Evolutionary conservation across 2,329 filamentous ascomycete species (phyloP).

Genomic region (Rhynchosporium agropyri): DNA sequence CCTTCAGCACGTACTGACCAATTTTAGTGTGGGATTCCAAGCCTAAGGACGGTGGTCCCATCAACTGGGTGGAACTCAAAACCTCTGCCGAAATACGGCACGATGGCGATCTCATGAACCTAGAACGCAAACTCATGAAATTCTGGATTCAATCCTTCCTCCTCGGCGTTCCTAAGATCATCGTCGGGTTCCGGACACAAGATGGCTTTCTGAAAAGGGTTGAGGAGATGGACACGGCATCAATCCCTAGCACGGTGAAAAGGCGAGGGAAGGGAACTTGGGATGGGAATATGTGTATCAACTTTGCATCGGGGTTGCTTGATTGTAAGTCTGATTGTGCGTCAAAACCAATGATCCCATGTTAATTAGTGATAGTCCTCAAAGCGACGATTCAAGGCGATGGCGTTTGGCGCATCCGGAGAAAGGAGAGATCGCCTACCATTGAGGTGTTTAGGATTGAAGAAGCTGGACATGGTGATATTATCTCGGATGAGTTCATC

Average conservation of each 20-base stretch:
- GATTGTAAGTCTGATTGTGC: conserved; percentile 61
- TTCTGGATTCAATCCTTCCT: conserved; percentile 98
- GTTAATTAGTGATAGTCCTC: conserved; percentile 54
- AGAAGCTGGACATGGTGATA: conserved; percentile 73
- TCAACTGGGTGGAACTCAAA: conserved; percentile 95
- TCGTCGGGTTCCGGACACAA: conserved; percentile 82
- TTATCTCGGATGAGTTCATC: conserved; percentile 77
- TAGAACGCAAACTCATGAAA: conserved; percentile 88
- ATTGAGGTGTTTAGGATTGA: conserved; percentile 77
- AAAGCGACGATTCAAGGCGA: conserved; percentile 64
- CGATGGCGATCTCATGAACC: conserved; percentile 70
- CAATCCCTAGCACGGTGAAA: conserved; percentile 76
- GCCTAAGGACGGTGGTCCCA: conserved; percentile 63
- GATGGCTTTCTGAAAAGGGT: conserved; percentile 71
- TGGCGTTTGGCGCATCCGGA: conserved; percentile 77
- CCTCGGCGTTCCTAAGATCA: conserved; percentile 86
- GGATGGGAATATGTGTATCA: conserved; percentile 94
- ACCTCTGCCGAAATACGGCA: conserved; percentile 75
- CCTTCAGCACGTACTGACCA: conserved; percentile 15
- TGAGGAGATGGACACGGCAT: conserved; percentile 78
- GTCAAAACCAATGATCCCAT: background rate
- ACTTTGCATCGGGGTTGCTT: conserved; percentile 79
- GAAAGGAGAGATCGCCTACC: conserved; percentile 60
- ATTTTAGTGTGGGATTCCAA: conserved; percentile 79
- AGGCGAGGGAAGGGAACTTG: conserved; percentile 66